A percentile compares a stretch with the other conserved stretches of the same genome.
phyloP scores from a whole-genome alignment of 2,329 filamentous ascomycete species.

The Penicillium verrucosum region DNA sequence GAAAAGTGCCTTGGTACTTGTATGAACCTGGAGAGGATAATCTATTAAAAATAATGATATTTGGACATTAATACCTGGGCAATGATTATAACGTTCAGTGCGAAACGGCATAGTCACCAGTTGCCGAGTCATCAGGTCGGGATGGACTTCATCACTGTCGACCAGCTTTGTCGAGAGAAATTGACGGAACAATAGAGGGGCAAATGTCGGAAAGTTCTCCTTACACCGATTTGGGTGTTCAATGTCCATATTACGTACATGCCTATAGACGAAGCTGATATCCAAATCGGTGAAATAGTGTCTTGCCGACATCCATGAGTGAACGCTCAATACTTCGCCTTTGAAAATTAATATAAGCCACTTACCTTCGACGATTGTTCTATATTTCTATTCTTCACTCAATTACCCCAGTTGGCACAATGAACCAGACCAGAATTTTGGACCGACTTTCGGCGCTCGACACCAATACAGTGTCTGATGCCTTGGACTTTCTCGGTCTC shows the following conservation, averaged over 20 bases:
- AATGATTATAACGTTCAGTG: not conserved
- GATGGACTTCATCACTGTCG: not conserved
- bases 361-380: not conserved
- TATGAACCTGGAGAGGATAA: not conserved
- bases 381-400: not conserved
- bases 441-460: constrained; percentile 19
- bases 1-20: not conserved
- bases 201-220: not conserved
- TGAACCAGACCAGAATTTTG: not conserved
- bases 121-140: not conserved
- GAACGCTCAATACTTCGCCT: not conserved
- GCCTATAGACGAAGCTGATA: not conserved
- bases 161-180: not conserved
- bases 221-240: not conserved
- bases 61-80: too few relatives aligned
- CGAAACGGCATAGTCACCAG: not conserved
- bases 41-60: too few relatives aligned
- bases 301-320: not conserved
- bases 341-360: not conserved
- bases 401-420: not conserved
- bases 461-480: constrained; percentile 25
- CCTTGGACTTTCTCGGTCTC: constrained; percentile 22
- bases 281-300: not conserved
- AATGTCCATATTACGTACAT: not conserved
- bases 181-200: not conserved